Evolutionary conservation across 164 flowering plant species (phyloP), one percentile per base, ranked within the genome.

Genomic region (Platanus orientalis): DNA sequence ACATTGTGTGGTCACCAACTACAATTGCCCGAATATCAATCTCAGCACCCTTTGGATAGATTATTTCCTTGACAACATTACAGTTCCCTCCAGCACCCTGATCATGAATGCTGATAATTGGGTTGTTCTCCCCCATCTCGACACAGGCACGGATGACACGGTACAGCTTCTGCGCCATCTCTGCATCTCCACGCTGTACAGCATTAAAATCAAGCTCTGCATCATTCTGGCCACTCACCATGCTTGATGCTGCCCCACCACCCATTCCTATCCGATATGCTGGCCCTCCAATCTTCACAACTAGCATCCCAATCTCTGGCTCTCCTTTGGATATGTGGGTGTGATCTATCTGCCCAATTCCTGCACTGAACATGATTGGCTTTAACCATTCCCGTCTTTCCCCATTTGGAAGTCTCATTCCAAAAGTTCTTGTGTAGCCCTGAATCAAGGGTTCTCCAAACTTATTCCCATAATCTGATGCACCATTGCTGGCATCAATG

Each of bases 251-350:
- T 60, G 97, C 98, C 20, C 96, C 98, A 61, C 98, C 98, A 23
- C 96, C 98, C 97, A 92, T 92, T 63, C 98, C 98, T 57, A 92
- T 92, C 19, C 97, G 88, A 78, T 92, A 92, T 14, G 98, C 98
- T 32, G 97, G 98, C 13, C 98, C 98, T 23, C 98, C 98, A 73
- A 90, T 85, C 80, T 92, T 92, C 14, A 90, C 96, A 63, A 92
- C 98, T 30, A 92, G 62, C 96, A 90, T 88, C 27, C 98, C 98
- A 66, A 90, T 72, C 19, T 88, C 96, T 67, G 98, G 96, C 66
- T 90, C 97, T 58, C 88, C 97, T 67, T 92, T 92, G 7, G 83
- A 32, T 67, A 92, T 84, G 74, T 86, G 98, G 21, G 42, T 58
- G 65, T 90, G 96, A 72, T 92, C 97, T 75, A 92, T 90, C 71